phyloP scores from a whole-genome alignment of 1,139 yeast genomes.

The Pichiaceae sp. region DNA sequence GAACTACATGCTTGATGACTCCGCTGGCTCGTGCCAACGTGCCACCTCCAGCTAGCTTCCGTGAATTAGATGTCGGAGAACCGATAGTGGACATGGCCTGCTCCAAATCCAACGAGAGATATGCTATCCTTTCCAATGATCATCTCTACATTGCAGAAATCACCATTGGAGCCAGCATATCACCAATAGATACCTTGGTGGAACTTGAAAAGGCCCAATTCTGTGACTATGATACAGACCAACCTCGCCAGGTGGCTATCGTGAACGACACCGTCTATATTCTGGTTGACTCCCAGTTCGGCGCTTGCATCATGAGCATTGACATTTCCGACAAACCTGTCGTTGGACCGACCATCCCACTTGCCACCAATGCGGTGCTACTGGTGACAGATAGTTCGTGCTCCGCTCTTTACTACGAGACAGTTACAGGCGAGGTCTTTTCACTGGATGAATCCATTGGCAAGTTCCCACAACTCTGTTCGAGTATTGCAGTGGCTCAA shows the following conservation, averaged over 20 bases:
- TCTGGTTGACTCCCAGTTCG: slow-evolving; percentile 42
- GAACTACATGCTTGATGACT: slow-evolving; percentile 61
- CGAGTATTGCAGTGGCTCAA: slow-evolving; percentile 46
- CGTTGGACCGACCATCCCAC: slow-evolving; percentile 34
- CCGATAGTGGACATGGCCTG: slow-evolving; percentile 61
- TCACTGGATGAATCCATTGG: slow-evolving; percentile 26
- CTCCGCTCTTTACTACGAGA: slow-evolving; percentile 45
- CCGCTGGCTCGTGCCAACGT: slow-evolving; percentile 82
- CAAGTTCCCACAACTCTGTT: slow-evolving; percentile 63
- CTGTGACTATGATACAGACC: slow-evolving; percentile 31
- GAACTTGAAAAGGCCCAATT: slow-evolving; percentile 23
- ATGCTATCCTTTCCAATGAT: slow-evolving; percentile 49
- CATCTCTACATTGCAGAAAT: slow-evolving; percentile 30
- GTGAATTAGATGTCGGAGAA: slow-evolving; percentile 48
- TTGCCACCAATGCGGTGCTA: slow-evolving; percentile 40
- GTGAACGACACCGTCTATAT: slow-evolving; percentile 44
- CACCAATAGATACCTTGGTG: background rate
- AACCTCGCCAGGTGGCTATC: slow-evolving; percentile 58
- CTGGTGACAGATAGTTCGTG: slow-evolving; percentile 51
- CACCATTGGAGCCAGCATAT: slow-evolving; percentile 21
- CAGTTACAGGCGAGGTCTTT: slow-evolving; percentile 55
- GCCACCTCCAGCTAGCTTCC: slow-evolving; percentile 87
- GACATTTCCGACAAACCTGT: slow-evolving; percentile 38
- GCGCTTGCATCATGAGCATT: slow-evolving; percentile 43
- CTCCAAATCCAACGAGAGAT: slow-evolving; percentile 46